Percentiles rank a stretch among this genome's conserved stretches.
These are phyloP conservation scores for Dactylellina haptotyla DNA, from an alignment of 2,329 filamentous ascomycete species.

Conservation along the genomic window DNA sequence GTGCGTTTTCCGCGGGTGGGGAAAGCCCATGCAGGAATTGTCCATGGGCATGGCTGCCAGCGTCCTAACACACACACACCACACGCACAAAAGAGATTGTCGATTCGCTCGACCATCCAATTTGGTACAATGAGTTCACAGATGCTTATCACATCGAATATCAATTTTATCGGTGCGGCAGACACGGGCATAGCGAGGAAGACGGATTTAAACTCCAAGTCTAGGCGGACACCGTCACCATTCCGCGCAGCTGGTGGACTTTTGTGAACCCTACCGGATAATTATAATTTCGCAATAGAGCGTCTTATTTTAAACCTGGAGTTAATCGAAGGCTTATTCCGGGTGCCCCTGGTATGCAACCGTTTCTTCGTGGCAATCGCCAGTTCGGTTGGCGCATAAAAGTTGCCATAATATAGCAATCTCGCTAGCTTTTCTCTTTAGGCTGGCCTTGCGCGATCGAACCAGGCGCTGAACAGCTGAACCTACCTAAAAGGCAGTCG, in stretches of 20 bases:
- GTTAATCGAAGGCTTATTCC: not conserved
- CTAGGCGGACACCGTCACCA: not conserved
- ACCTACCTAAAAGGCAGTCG: constrained; percentile 5
- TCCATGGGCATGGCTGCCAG: no score
- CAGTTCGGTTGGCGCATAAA: constrained; percentile 36
- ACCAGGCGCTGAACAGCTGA: constrained; percentile 8
- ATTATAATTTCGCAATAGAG: not conserved
- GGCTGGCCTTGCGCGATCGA: constrained; percentile 12
- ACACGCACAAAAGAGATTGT: not conserved
- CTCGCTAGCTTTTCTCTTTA: constrained; percentile 28
- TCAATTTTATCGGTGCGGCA: not conserved
- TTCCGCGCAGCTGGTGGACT: no score
- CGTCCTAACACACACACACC: not conserved
- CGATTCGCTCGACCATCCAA: constrained; percentile 38
- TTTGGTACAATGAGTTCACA: constrained; percentile 10
- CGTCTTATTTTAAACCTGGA: not conserved
- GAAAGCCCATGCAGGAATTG: constrained; percentile 17
- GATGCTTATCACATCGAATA: constrained; percentile 24
- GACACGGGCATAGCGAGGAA: constrained; percentile 6
- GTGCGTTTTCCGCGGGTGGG: constrained; percentile 9
- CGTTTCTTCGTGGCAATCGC: constrained; percentile 12
- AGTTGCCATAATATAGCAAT: constrained; percentile 16
- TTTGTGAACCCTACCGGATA: no score
- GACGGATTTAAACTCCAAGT: not conserved
- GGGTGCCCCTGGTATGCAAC: not conserved